Conservation (phyloP, 345 rosid genomes). For the Trapa incisa region DNA sequence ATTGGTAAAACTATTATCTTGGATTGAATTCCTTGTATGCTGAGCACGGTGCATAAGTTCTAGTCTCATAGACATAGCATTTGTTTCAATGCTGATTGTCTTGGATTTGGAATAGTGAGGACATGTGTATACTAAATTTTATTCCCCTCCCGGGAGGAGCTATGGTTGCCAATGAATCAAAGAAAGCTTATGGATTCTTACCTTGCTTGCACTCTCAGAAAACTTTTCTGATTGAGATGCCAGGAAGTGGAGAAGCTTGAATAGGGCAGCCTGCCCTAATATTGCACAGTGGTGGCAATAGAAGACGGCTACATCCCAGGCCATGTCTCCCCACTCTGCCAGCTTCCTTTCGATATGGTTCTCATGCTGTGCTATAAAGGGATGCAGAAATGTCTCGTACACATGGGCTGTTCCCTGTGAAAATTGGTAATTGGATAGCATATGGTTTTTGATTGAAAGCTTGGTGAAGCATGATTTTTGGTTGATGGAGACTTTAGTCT, state of each 20-base stretch:
- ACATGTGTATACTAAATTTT: not conserved
- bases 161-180: not conserved
- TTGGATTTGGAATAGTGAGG: not conserved
- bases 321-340: constrained; percentile 48
- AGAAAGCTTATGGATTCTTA: constrained; percentile 4
- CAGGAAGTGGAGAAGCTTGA: constrained; percentile 41
- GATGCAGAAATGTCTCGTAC: constrained; percentile 46
- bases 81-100: not conserved
- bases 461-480: not conserved
- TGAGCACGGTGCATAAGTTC: no score
- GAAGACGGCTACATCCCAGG: constrained; percentile 56
- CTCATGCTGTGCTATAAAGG: constrained; percentile 48
- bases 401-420: constrained; percentile 59
- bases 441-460: no score
- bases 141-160: not conserved
- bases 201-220: constrained; percentile 17
- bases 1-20: not conserved
- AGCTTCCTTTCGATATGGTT: constrained; percentile 59
- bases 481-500: not conserved
- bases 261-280: constrained; percentile 37
- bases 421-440: not conserved
- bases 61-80: not conserved
- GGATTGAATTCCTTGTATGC: not conserved
- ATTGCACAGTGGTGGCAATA: constrained; percentile 50
- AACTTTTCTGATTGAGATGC: constrained; percentile 42